Evolutionary conservation across 2,329 filamentous ascomycete species (phyloP).

Genomic region (Coniochaeta sp.): DNA sequence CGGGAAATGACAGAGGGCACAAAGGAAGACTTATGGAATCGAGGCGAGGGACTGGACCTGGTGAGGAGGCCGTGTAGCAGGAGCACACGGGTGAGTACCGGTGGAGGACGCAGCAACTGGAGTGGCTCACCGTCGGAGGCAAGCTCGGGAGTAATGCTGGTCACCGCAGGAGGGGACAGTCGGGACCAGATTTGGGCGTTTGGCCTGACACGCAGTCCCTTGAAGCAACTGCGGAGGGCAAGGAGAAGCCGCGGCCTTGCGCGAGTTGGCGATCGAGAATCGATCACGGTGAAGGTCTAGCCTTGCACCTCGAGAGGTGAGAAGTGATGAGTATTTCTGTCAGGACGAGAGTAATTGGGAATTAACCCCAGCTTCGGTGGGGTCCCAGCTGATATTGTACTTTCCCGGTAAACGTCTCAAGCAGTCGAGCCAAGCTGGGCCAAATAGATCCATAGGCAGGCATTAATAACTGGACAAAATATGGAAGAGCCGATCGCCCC

Average conservation of each 20-base stretch:
- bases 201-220: background rate
- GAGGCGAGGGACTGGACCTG: background rate
- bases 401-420: background rate
- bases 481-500: background rate
- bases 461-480: background rate
- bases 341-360: background rate
- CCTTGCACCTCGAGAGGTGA: background rate
- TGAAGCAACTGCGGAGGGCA: background rate
- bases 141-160: background rate
- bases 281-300: background rate
- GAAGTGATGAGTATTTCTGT: background rate
- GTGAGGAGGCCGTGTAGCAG: background rate
- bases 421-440: background rate
- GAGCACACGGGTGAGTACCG: background rate
- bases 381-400: constrained; percentile 2
- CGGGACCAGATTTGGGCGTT: background rate
- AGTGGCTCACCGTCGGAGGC: background rate
- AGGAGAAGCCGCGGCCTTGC: background rate
- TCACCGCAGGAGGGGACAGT: constrained; percentile 2
- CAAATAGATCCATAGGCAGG: background rate
- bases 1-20: constrained; percentile 9
- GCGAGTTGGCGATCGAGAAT: background rate
- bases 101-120: background rate
- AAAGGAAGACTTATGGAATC: constrained; percentile 3
- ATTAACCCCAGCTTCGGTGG: background rate